Percentiles rank a stretch among this genome's conserved stretches.
Evolutionary conservation across 2,329 filamentous ascomycete species (phyloP).

Genomic region (Stagonosporopsis vannaccii): DNA sequence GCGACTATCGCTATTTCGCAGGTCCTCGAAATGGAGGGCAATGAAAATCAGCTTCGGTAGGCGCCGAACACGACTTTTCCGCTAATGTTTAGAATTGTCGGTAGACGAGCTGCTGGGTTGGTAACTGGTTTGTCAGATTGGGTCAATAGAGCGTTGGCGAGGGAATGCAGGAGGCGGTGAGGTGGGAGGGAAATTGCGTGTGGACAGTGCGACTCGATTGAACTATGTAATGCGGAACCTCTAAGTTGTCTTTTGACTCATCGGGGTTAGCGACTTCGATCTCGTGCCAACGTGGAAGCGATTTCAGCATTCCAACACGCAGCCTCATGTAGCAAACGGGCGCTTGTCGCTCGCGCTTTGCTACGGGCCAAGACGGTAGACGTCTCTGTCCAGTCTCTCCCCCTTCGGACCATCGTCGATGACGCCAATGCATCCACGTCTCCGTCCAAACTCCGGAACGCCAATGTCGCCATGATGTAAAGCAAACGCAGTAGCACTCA

Average conservation of each 20-base stretch:
- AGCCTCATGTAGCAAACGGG: constrained; percentile 16
- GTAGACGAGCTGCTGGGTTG: background rate
- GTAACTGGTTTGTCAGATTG: background rate
- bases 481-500: constrained; percentile 16
- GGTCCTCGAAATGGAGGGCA: background rate
- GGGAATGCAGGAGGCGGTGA: constrained; percentile 1
- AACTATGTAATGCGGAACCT: constrained; percentile 20
- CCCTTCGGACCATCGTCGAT: background rate
- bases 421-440: background rate
- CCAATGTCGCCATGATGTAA: constrained; percentile 18
- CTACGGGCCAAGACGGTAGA: constrained; percentile 11
- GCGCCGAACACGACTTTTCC: constrained; percentile 9
- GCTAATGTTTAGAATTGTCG: background rate
- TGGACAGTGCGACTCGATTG: constrained; percentile 20
- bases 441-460: constrained; percentile 12
- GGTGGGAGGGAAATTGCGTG: constrained; percentile 7
- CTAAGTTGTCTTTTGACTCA: constrained; percentile 16
- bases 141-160: background rate
- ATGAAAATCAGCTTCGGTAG: constrained; percentile 14
- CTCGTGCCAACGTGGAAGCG: constrained; percentile 16
- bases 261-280: constrained; percentile 10
- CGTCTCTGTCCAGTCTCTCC: constrained; percentile 1
- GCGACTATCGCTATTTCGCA: constrained; percentile 10
- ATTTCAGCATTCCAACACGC: constrained; percentile 17
- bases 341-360: constrained; percentile 8